These are phyloP conservation scores for Murraya koenigii DNA, from an alignment of 345 rosid species.

Conservation along the genomic window DNA sequence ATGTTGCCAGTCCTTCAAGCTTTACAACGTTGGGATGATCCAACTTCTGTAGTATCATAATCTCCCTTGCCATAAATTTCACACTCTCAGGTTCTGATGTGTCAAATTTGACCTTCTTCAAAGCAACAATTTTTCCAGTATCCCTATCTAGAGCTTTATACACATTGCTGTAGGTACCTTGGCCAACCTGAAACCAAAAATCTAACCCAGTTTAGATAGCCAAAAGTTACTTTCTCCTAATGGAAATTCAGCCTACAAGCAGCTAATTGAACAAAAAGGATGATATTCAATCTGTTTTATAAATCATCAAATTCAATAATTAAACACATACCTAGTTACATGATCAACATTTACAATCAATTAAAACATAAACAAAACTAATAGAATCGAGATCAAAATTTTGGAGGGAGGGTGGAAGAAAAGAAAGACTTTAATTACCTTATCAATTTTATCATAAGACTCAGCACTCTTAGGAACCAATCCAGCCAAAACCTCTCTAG, in stretches of 20 bases:
- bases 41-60: slow-evolving; percentile 54
- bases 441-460: slow-evolving; percentile 56
- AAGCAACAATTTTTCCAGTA: slow-evolving; percentile 70
- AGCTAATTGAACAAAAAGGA: background rate
- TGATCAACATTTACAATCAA: background rate
- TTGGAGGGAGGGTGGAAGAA: background rate
- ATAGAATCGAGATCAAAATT: background rate
- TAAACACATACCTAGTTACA: background rate
- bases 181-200: slow-evolving; percentile 42
- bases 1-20: slow-evolving; percentile 72
- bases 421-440: slow-evolving; percentile 29
- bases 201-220: background rate
- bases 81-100: slow-evolving; percentile 74
- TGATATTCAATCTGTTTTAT: background rate
- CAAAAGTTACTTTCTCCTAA: slow-evolving; percentile 2
- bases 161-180: slow-evolving; percentile 77
- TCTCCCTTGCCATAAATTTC: slow-evolving; percentile 74
- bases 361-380: background rate
- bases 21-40: slow-evolving; percentile 73
- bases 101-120: slow-evolving; percentile 75
- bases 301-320: background rate
- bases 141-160: slow-evolving; percentile 68
- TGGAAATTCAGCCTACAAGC: background rate
- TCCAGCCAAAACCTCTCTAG: slow-evolving; percentile 44
- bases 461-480: slow-evolving; percentile 62